Conservation (phyloP, 108 stramenopile genomes). For the Phaeodactylum tricornutum region DNA sequence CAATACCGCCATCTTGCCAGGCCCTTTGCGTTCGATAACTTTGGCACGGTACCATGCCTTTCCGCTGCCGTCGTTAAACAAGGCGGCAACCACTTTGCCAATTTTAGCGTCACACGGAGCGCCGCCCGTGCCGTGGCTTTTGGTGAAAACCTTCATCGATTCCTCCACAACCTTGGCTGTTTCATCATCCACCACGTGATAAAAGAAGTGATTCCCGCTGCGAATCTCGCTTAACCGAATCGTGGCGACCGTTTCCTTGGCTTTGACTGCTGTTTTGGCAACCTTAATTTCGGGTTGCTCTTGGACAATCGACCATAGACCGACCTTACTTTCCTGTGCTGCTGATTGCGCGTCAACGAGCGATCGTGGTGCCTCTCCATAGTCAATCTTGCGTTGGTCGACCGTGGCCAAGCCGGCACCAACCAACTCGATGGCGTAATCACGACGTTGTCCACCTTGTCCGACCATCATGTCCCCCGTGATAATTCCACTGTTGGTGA, state of each 20-base stretch:
- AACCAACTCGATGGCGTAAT: constrained; percentile 67
- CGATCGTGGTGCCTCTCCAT: constrained; percentile 70
- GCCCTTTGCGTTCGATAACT: constrained; percentile 49
- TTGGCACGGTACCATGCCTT: constrained; percentile 96
- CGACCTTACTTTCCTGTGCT: constrained; percentile 64
- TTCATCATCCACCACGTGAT: constrained; percentile 64
- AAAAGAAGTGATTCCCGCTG: constrained; percentile 87
- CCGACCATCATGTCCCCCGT: constrained; percentile 75
- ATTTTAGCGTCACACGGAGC: constrained; percentile 75
- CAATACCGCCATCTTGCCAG: constrained; percentile 57
- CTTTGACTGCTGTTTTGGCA: constrained; percentile 31
- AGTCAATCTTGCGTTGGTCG: constrained; percentile 83
- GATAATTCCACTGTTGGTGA: constrained; percentile 80
- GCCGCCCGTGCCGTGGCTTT: constrained; percentile 62
- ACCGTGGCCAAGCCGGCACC: constrained; percentile 75
- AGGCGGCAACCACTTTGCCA: constrained; percentile 82
- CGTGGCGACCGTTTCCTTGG: constrained; percentile 36
- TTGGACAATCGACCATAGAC: constrained; percentile 67
- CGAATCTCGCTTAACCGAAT: constrained; percentile 86
- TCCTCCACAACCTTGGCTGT: constrained; percentile 68
- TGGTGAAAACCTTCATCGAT: constrained; percentile 83
- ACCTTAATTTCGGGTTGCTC: constrained; percentile 5
- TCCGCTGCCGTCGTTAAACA: constrained; percentile 92
- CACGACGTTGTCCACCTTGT: constrained; percentile 50
- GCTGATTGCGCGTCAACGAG: constrained; percentile 64